Percentiles rank a stretch among this genome's conserved stretches.
These are phyloP conservation scores for Lepidium aucheri DNA, from an alignment of 345 rosid genomes.

Conservation along the genomic window DNA sequence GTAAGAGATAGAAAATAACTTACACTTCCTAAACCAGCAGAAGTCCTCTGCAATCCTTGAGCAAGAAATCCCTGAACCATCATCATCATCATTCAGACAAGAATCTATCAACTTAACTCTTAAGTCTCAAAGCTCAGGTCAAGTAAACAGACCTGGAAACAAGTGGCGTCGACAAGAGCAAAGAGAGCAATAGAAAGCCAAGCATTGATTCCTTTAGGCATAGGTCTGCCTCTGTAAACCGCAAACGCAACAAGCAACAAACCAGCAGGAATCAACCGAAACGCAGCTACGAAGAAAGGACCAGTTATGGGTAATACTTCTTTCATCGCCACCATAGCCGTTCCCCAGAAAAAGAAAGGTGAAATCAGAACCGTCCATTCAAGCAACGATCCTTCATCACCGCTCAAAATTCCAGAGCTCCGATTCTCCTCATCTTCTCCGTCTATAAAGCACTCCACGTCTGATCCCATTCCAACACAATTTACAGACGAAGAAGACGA, in stretches of 20 bases:
- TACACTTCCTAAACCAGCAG: constrained; percentile 95
- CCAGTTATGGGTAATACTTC: constrained; percentile 80
- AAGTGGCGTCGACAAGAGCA: constrained; percentile 74
- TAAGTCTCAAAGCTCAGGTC: background rate
- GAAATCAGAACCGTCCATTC: constrained; percentile 72
- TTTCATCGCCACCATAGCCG: constrained; percentile 99
- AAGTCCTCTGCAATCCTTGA: constrained; percentile 79
- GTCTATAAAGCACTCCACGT: constrained; percentile 38
- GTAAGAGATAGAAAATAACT: constrained; percentile 1
- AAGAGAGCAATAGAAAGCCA: constrained; percentile 85
- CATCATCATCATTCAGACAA: constrained; percentile 2
- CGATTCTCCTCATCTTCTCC: constrained; percentile 16
- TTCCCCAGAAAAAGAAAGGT: constrained; percentile 97
- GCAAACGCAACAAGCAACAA: constrained; percentile 64
- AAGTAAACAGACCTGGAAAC: constrained; percentile 55
- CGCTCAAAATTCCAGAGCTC: constrained; percentile 17
- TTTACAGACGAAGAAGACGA: constrained; percentile 19
- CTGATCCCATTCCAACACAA: constrained; percentile 51
- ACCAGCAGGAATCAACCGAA: constrained; percentile 87
- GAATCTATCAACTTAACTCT: background rate
- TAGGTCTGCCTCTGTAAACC: constrained; percentile 43
- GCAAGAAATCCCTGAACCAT: constrained; percentile 85
- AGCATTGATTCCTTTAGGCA: constrained; percentile 66
- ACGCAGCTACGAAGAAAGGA: constrained; percentile 78
- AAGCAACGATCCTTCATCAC: constrained; percentile 13